These are phyloP conservation scores for Exophiala sideris DNA, from an alignment of 2,329 filamentous ascomycete species.

Conservation along the genomic window DNA sequence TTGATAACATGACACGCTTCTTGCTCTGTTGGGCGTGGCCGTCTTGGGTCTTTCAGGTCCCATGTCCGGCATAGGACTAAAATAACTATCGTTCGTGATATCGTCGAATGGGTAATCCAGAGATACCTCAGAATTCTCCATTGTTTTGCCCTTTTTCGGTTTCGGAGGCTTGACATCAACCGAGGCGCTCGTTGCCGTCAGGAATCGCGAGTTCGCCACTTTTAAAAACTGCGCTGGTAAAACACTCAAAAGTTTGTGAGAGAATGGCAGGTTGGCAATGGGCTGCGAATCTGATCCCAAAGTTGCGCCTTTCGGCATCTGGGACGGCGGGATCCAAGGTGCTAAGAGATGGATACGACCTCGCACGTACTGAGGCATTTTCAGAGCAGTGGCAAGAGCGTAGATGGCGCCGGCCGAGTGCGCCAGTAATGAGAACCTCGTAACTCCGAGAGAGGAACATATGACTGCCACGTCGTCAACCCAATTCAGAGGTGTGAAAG, in stretches of 20 bases:
- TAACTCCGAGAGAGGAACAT: constrained; percentile 86
- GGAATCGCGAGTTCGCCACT: constrained; percentile 92
- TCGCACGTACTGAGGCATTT: constrained; percentile 93
- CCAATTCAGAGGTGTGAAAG: constrained; percentile 86
- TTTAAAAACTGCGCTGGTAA: constrained; percentile 87
- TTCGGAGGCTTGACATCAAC: constrained; percentile 27
- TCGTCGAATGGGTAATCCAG: constrained; percentile 15
- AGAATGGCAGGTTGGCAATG: constrained; percentile 81
- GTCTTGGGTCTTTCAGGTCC: constrained; percentile 12
- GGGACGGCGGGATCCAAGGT: constrained; percentile 95
- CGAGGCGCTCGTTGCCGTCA: constrained; percentile 73
- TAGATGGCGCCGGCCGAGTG: constrained; percentile 99
- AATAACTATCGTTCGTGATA: constrained; percentile 9
- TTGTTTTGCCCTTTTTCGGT: constrained; percentile 18
- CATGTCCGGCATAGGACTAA: constrained; percentile 6
- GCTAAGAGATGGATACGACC: constrained; percentile 91
- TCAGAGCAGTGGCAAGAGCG: constrained; percentile 86
- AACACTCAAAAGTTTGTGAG: constrained; percentile 84
- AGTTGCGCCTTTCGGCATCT: constrained; percentile 63
- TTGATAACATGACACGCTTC: constrained; percentile 18
- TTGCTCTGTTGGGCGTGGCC: constrained; percentile 8
- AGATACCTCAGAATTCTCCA: constrained; percentile 14
- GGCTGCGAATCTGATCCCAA: constrained; percentile 65
- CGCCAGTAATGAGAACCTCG: constrained; percentile 91
- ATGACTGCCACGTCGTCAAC: constrained; percentile 91